phyloP scores from a whole-genome alignment of 108 stramenopile species.

The Bacterosira constricta region DNA sequence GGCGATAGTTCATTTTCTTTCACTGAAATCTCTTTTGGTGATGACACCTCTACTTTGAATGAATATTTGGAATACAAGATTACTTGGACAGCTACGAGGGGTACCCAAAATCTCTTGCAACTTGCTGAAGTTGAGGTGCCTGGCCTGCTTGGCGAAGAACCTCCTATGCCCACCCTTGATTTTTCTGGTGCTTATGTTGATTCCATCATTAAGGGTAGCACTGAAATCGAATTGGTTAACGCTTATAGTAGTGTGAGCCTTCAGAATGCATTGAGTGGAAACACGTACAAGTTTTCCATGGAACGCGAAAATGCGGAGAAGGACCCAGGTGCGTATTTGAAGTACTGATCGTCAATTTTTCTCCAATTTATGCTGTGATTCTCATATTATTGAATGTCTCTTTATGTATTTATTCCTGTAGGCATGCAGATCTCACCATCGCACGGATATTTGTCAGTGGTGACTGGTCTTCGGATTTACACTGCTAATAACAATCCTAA shows the following conservation, averaged over 20 bases:
- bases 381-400: too few species aligned
- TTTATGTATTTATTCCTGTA: too few species aligned
- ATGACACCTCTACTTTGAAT: constrained; percentile 1
- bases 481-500: neutral
- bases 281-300: neutral
- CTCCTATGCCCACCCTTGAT: neutral
- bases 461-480: constrained; percentile 15
- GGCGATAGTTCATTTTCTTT: constrained; percentile 7
- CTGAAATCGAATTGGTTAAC: neutral
- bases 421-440: neutral
- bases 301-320: neutral
- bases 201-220: neutral
- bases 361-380: too few species aligned
- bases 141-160: constrained; percentile 4
- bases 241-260: neutral
- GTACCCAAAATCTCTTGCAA: neutral
- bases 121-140: constrained; percentile 27
- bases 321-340: neutral
- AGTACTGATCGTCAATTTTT: too few species aligned
- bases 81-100: constrained; percentile 4
- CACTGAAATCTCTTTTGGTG: constrained; percentile 3
- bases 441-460: constrained; percentile 3
- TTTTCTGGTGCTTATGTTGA: constrained; percentile 7
- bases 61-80: constrained; percentile 4
- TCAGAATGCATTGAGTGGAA: neutral